Evolutionary conservation across 208 protist species (phyloP), one percentile per base, ranked within the genome.

Genomic region (Leishmania major): DNA sequence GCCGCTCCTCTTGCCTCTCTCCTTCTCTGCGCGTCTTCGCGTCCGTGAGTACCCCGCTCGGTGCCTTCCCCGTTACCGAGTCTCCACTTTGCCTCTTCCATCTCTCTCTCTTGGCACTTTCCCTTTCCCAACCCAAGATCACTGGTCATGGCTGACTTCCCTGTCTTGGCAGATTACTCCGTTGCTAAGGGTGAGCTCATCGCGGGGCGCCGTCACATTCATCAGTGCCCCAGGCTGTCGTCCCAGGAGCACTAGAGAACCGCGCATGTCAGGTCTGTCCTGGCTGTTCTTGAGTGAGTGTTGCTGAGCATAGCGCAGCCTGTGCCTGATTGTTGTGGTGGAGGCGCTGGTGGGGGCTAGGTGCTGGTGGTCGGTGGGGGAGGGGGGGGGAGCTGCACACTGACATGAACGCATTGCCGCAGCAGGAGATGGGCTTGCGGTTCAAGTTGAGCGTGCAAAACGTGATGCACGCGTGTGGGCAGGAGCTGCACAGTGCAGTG

Each of bases 391-490:
- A 2, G 47, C 85, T 95, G 81, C 90, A 88, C 74, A 90, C 90
- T 47, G 92, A 93, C 80, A 93, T 95, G 72, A 88, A 91, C 70
- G 88, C 88, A 13, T 80, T 92, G 69, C 88, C 88, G 13, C 77
- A 90, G 43, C 70, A 92, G 83, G 88, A 92, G 71, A 88, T 80
- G 80, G 88, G 84, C 35, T 82, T 90, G 84, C 73, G 80, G 40
- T 91, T 94, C 82, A 88, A 80, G 75, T 92, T 88, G 22, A 88
- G 79, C 69, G 51, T 69, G 40, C 81, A 76, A 35, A 84, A 82
- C 67, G 87, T 92, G 77, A 91, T 92, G 90, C 90, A 91, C 76
- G 87, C 87, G 51, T 92, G 88, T 78, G 90, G 88, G 37, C 87
- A 94, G 79, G 88, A 92, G 73, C 82, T 85, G 8, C 90, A 94